Base-by-base conservation (phyloP, 2,329 filamentous ascomycete species). In the Colletotrichum falcatum region DNA sequence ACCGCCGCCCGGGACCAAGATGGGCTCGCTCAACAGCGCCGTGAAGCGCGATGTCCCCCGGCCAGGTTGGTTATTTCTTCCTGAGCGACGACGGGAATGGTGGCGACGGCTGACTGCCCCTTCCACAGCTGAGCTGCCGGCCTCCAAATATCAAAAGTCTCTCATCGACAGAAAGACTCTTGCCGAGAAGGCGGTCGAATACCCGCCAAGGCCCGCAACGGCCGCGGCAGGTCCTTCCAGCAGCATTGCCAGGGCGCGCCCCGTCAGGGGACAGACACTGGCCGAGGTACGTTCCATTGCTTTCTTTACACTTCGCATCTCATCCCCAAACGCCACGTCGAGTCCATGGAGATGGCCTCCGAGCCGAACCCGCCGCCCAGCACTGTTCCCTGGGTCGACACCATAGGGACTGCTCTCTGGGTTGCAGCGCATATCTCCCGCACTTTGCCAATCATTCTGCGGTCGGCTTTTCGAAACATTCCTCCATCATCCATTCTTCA, bases 141-240 rank as follows among this genome's bases (percentile, higher is more conserved):
- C 75, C 84, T 89, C 26, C 86, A 89, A 60, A 76, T 88, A 3
- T 79, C 84, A 90, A 66, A 89, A 89, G 75, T 88, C 87, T 18
- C 79, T 90, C 33, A 79, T 79, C 23, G 87, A 91, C 65, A 83
- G 37, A 14, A 39, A 39, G 14, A 18, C 37, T 39, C 79, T 90
- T 33, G 80, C 79, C 26, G 87, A 91, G 66, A 83, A 83, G 73
- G 88, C 85, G 39, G 85, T 79, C 71, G 89, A 91, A 70, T 85
- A 83, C 71, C 78, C 81, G 23, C 49, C 82, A 39, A 83, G 79
- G 69, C 78, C 80, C 54, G 77, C 83, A 39, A 77, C 82, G 70
- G 42, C 30, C 81, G 16, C 56, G 56, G 63, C 83, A 66, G 82
- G 81, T 44, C 78, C 80, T 60, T 83, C 79, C 65, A 77, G 80